Evolutionary conservation across 2,329 filamentous ascomycete species (phyloP).

Genomic region (Verticillium nubilum): DNA sequence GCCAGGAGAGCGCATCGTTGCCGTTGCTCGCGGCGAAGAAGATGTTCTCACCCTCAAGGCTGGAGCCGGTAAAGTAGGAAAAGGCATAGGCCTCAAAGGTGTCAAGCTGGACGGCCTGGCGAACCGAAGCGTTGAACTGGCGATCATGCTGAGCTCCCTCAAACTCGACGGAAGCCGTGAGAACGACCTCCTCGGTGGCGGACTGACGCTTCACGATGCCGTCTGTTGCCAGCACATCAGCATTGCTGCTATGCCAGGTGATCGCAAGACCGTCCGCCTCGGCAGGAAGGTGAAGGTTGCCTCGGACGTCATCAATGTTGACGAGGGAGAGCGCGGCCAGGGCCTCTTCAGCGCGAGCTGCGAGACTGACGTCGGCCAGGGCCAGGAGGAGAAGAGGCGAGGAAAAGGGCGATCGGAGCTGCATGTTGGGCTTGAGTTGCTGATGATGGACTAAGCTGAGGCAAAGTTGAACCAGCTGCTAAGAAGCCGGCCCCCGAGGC

Average conservation of each 20-base stretch:
- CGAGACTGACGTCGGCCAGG: neutral
- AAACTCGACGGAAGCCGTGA: conserved; percentile 27
- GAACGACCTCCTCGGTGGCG: conserved; percentile 19
- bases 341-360: conserved; percentile 7
- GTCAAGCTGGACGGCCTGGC: conserved; percentile 22
- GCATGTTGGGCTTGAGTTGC: neutral
- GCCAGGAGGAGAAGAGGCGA: conserved; percentile 5
- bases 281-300: conserved; percentile 29
- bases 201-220: conserved; percentile 28
- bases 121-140: conserved; percentile 26
- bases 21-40: conserved; percentile 45
- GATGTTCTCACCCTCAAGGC: conserved; percentile 42
- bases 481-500: neutral
- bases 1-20: conserved; percentile 46
- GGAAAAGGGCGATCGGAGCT: conserved; percentile 1
- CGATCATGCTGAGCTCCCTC: conserved; percentile 17
- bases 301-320: conserved; percentile 30
- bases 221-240: conserved; percentile 24
- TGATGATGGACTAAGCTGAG: neutral
- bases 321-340: conserved; percentile 19
- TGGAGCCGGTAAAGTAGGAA: conserved; percentile 43
- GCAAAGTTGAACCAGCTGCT: neutral
- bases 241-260: conserved; percentile 28
- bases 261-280: conserved; percentile 21
- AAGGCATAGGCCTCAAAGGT: conserved; percentile 42